These are phyloP conservation scores for Nicotiana obtusifolia DNA, from an alignment of 257 asterid genomes.

Conservation along the genomic window DNA sequence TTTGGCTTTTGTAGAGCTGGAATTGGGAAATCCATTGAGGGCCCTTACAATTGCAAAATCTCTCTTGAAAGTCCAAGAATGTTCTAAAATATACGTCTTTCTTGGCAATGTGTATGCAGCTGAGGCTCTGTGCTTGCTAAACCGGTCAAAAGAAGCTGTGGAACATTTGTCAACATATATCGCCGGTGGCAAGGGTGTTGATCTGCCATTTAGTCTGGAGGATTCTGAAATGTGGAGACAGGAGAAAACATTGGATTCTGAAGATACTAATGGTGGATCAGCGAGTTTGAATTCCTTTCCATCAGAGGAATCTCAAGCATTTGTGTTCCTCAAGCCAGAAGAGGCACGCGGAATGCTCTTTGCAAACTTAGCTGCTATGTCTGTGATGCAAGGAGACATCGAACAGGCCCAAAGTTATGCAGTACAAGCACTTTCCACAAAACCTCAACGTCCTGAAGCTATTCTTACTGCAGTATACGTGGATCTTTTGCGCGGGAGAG, in stretches of 20 bases:
- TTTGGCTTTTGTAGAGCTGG: slow-evolving; percentile 70
- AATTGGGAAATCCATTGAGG: slow-evolving; percentile 55
- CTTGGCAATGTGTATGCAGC: slow-evolving; percentile 69
- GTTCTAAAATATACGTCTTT: slow-evolving; percentile 48
- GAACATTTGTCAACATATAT: slow-evolving; percentile 41
- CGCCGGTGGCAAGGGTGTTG: slow-evolving; percentile 43
- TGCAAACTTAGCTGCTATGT: slow-evolving; percentile 59
- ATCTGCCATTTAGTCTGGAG: slow-evolving; percentile 57
- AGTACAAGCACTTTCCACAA: slow-evolving; percentile 40
- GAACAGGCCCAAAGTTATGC: slow-evolving; percentile 57
- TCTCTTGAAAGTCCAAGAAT: slow-evolving; percentile 46
- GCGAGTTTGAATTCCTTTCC: slow-evolving; percentile 14
- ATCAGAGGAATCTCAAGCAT: slow-evolving; percentile 35
- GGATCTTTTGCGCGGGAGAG: slow-evolving; percentile 58
- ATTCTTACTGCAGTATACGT: slow-evolving; percentile 64
- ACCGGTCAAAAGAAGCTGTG: slow-evolving; percentile 74
- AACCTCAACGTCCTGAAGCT: slow-evolving; percentile 51
- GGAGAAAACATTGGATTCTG: slow-evolving; percentile 48
- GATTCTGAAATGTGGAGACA: slow-evolving; percentile 61
- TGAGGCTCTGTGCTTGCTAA: slow-evolving; percentile 80
- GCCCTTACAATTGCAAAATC: slow-evolving; percentile 58
- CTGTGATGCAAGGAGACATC: slow-evolving; percentile 51
- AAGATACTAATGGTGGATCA: slow-evolving; percentile 39
- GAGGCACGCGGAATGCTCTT: slow-evolving; percentile 66
- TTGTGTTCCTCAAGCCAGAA: slow-evolving; percentile 60